Conservation (phyloP, 179 eudicot species). For the Silene noctiflora region DNA sequence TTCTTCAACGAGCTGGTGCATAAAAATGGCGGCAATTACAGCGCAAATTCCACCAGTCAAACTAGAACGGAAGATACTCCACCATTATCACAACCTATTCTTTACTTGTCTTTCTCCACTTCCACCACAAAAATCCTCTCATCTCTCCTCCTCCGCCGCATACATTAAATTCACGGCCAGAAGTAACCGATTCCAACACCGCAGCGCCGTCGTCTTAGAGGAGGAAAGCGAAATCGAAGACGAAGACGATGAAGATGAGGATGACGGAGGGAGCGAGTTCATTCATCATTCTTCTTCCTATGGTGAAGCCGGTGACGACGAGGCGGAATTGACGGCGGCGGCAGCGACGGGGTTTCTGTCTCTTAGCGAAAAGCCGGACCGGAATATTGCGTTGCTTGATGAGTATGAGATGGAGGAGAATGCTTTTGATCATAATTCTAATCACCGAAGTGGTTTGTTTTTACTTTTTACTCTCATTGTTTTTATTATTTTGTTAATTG, state of each 20-base stretch:
- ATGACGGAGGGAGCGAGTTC: conserved; percentile 20
- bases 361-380: conserved; percentile 71
- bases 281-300: conserved; percentile 18
- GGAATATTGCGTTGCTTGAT: conserved; percentile 68
- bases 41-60: neutral
- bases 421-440: conserved; percentile 48
- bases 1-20: neutral
- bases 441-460: conserved; percentile 72
- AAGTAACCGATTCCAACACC: neutral
- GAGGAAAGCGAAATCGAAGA: neutral
- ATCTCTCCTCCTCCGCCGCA: neutral
- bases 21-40: conserved; percentile 16
- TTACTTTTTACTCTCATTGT: neutral
- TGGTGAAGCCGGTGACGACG: conserved; percentile 33
- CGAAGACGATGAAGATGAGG: conserved; percentile 12
- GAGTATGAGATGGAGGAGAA: conserved; percentile 91
- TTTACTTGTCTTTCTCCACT: neutral
- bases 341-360: conserved; percentile 43
- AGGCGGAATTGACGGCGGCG: conserved; percentile 25
- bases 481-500: neutral
- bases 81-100: neutral
- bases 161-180: neutral
- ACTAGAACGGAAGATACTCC: neutral
- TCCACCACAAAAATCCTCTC: neutral
- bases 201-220: neutral